These are phyloP conservation scores for Akanthomyces uredinophilus DNA, from an alignment of 2,329 filamentous ascomycete species.

Conservation along the genomic window DNA sequence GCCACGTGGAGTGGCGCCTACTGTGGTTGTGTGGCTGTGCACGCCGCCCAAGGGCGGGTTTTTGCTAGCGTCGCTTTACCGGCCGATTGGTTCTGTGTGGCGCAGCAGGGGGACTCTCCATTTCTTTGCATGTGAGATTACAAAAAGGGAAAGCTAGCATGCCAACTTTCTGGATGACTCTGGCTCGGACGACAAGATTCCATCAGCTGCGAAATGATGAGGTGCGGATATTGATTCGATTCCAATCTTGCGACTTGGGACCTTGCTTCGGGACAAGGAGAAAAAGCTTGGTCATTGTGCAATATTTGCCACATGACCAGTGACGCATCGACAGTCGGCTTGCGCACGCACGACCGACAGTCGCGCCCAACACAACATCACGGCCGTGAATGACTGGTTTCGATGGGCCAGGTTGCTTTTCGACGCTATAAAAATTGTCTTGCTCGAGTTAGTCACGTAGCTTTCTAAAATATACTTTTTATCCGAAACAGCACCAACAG, in stretches of 20 bases:
- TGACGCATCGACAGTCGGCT: too few relatives aligned
- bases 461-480: neutral
- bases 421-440: neutral
- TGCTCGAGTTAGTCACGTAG: neutral
- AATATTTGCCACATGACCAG: too few relatives aligned
- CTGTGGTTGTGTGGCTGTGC: slow-evolving; percentile 8
- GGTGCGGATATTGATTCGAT: neutral
- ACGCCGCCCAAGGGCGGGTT: too few relatives aligned
- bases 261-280: neutral
- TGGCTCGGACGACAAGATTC: neutral
- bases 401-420: too few relatives aligned
- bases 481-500: neutral
- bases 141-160: neutral
- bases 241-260: neutral
- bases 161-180: neutral
- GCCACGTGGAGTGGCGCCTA: neutral
- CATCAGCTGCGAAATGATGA: neutral
- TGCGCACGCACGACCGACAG: too few relatives aligned
- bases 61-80: neutral
- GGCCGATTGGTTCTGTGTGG: neutral
- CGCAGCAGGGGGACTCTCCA: neutral
- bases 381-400: too few relatives aligned
- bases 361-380: too few relatives aligned
- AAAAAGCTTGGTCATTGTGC: neutral
- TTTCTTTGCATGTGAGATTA: neutral